Percentiles rank a stretch among this genome's conserved stretches.
phyloP scores from a whole-genome alignment of 495 filamentous ascomycete species.

The Immersiella caudata region DNA sequence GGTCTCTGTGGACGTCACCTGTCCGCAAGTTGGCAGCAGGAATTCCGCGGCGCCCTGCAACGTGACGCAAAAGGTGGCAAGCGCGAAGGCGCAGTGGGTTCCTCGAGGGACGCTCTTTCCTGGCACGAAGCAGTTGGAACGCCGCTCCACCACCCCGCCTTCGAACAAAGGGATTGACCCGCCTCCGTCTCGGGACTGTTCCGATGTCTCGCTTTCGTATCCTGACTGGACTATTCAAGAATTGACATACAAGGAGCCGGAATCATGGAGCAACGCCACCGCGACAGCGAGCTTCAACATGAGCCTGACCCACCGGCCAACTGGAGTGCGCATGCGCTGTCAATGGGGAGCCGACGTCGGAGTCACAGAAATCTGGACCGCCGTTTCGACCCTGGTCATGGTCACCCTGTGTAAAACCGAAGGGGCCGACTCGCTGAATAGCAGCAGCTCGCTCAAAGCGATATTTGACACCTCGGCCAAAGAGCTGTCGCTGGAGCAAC shows the following conservation, averaged over 20 bases:
- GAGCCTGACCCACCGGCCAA: constrained; percentile 5
- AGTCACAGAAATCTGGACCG: background rate
- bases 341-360: constrained; percentile 15
- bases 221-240: constrained; percentile 10
- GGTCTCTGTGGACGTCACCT: background rate
- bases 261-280: constrained; percentile 8
- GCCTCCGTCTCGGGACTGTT: constrained; percentile 11
- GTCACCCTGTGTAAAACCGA: background rate
- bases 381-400: background rate
- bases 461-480: background rate
- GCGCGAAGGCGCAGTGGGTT: constrained; percentile 13
- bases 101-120: constrained; percentile 12
- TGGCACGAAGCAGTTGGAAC: constrained; percentile 6
- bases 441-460: background rate
- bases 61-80: constrained; percentile 5
- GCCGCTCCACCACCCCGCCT: background rate
- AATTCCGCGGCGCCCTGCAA: background rate
- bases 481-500: background rate
- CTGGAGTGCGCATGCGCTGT: constrained; percentile 1
- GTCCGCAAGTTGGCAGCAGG: background rate
- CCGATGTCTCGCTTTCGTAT: constrained; percentile 10
- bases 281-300: constrained; percentile 12
- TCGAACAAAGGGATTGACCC: constrained; percentile 1
- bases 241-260: constrained; percentile 4
- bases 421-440: constrained; percentile 4